Evolutionary conservation across 75 land plant species (phyloP), one percentile per base, ranked within the genome.

Genomic region (Picea glauca): DNA sequence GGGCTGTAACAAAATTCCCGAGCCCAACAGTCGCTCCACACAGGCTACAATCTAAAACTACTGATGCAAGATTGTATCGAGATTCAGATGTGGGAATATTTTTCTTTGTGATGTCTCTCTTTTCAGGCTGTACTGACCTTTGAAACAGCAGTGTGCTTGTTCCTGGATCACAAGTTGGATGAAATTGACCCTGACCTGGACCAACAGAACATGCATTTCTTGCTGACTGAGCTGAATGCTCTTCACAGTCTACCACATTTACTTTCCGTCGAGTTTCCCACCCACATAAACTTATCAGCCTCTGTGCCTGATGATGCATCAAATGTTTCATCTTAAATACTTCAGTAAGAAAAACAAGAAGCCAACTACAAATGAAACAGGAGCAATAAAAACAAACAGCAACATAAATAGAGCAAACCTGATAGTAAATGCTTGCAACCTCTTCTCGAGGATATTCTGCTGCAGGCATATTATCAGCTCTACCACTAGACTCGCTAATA

Each of bases 221-320:
- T 5, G 93, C 86, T 63, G 96, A 93, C 75, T 91, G 91, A 62
- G 92, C 89, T 74, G 96, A 90, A 82, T 91, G 89, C 60, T 97
- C 98, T 82, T 97, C 98, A 86, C 84, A 91, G 73, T 97, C 99
- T 60, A 93, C 90, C 67, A 94, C 83, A 85, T 94, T 82, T 15
- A 89, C 90, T 79, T 90, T 87, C 89, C 92, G 85, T 68, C 99
- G 87, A 31, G 98, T 92, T 75, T 97, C 99, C 99, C 99, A 97
- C 38, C 98, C 99, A 93, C 99, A 97, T 60, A 97, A 58, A 78
- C 98, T 91, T 72, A 94, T 95, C 58, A 93, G 80, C 85, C 84
- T 96, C 81, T 94, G 98, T 18, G 98, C 92, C 99, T 95, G 84
- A 59, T 15, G 4, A 82, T 26, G 23, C 14, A 82, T 26, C 15